Evolutionary conservation across 1,139 yeast species (phyloP).

Genomic region (Sugiyamaella neomexicana): DNA sequence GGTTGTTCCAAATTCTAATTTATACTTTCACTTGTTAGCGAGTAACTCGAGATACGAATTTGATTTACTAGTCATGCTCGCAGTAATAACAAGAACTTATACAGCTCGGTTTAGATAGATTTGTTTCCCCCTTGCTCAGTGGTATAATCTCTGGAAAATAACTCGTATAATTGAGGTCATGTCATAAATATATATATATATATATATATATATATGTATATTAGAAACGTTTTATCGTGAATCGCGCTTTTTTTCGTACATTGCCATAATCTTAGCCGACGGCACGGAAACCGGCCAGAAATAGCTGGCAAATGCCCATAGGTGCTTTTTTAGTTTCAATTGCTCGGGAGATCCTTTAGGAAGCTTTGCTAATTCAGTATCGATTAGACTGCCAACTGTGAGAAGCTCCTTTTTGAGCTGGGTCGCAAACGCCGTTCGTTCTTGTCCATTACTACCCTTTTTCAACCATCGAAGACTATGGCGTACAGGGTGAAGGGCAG

Average conservation of each 20-base stretch:
- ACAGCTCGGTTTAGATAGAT: no score
- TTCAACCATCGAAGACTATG: conserved; percentile 72
- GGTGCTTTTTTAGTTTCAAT: conserved; percentile 57
- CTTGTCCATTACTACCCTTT: conserved; percentile 78
- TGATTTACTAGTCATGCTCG: no score
- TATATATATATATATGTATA: neutral
- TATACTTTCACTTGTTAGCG: no score
- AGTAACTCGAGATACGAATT: no score
- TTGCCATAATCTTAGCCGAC: conserved; percentile 72
- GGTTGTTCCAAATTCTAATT: no score
- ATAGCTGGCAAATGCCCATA: conserved; percentile 88
- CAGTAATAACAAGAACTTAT: no score
- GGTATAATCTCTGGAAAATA: no score
- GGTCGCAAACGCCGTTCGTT: conserved; percentile 80
- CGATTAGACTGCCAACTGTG: conserved; percentile 77
- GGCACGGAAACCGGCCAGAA: conserved; percentile 91
- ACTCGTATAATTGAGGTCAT: no score
- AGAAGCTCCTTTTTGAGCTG: conserved; percentile 72
- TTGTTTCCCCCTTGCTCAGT: no score
- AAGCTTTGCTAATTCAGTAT: conserved; percentile 34
- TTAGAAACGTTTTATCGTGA: conserved; percentile 1
- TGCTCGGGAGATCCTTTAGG: conserved; percentile 34
- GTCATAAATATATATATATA: neutral
- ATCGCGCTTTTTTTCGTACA: conserved; percentile 63
- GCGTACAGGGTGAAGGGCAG: conserved; percentile 67